Base-by-base conservation (phyloP, 2,329 filamentous ascomycete species). In the Aspergillus felis region DNA sequence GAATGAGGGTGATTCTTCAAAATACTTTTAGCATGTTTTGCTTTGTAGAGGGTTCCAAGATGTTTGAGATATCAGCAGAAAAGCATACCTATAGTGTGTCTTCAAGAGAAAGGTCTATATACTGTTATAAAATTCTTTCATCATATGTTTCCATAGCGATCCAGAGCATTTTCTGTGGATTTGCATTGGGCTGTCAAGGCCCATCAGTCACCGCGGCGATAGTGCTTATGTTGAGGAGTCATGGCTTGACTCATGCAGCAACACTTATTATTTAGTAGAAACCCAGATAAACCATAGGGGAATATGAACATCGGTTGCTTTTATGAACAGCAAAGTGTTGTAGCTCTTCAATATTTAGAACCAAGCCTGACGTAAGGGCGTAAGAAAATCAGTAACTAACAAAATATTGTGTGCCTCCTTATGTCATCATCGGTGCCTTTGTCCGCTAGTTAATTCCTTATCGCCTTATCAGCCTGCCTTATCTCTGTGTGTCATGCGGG, bases 201-300 rank as follows among this genome's bases (percentile, higher is more conserved):
- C 51, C 17, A 48, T 53, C 50, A 56, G 42, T 55, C 50, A 38
- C 50, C 46, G 48, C 35, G 32, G 54, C 27, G 52, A 54, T 61
- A 17, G 5, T 22, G 22, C 24, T 14, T 25, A 22, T 10, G 22
- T 24, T 47, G 22, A 24, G 44, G 54, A 59, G 51, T 53, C 54
- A 59, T 59, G 22, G 50, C 52, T 35, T 54, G 48, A 57, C 48
- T 59, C 51, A 57, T 55, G 5, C 28, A 52, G 35, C 32, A 52
- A 27, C 20, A 42, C 25, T 47, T 47, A 1, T 24, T 24, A 27
- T 12, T 22, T 47, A 47, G 9, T 27, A 47, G 44, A 10, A 22
- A 22, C 7, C 22, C n/a, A 12, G 17, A 44, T 44, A 9, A 12
- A 22, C 12, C n/a, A 44, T 44, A 12, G 22, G 4, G 12, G 41